Base-by-base conservation (phyloP, 768 basidiomycete genomes). In the Pulveroboletus sp. region DNA sequence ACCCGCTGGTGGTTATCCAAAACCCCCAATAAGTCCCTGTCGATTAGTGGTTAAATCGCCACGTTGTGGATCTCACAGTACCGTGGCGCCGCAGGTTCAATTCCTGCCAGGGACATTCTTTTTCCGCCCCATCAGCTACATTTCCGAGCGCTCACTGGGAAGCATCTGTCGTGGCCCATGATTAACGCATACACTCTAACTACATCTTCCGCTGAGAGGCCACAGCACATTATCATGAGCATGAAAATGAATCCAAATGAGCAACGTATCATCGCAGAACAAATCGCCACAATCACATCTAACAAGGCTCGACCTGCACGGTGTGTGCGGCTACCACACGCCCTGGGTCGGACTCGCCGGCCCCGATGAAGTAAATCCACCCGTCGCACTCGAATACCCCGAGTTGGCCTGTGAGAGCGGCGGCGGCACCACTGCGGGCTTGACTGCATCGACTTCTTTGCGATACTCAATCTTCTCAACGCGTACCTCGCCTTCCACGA, bases 401-500 rank as follows among this genome's bases (percentile, higher is more conserved):
- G 57, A 55, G 25, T 70, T 78, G 31, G 70, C 39, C 41, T 65
- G 66, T 2, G 63, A 23, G 35, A 61, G 53, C 13, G 56, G 45
- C 5, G 56, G 47, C 4, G 49, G 43, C 1, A 57, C 45, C 6
- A 20, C 54, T 5, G 38, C 63, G 5, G 69, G 67, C 42, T 74
- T 69, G 32, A 63, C 58, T 6, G 67, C 58, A 35, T 77, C 75
- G 4, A 67, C 67, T 53, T 87, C 84, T 58, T 85, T 87, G 50
- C 86, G 74, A 73, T 84, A 90, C 65, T 90, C 88, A 47, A 92
- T 85, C 74, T 92, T 92, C 73, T 92, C 90, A 5, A 92, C 90
- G n/a, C 89, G 78, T 3, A 94, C 92, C 67, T 94, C 93, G 35
- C 91, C 90, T 36, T 94, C 92, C 38, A 95, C 87, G 25, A 95